Evolutionary conservation across 495 filamentous ascomycete species (phyloP), one percentile per base, ranked within the genome.

Genomic region (Hypoxylon perforatum): DNA sequence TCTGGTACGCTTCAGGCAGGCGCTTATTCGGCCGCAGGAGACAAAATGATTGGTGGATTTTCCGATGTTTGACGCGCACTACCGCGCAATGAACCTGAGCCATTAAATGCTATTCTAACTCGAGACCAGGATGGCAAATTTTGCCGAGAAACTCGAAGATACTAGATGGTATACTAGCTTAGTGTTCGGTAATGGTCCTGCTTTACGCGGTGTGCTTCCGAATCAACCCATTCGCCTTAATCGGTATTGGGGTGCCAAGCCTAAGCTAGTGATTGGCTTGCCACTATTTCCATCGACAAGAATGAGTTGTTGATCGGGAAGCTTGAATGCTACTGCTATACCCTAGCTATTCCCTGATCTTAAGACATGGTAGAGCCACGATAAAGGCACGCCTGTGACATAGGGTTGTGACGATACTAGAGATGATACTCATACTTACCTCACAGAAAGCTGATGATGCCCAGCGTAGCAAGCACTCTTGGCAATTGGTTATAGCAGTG

Each of bases 11-110:
- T 28, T 42, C 30, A 41, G 45, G 44, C 38, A 59, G 51, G 61
- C 66, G 66, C 65, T 64, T 69, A 69, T 61, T 60, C 14, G 38
- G 33, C 46, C 39, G 44, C 38, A 41, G 17, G 22, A 10, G 30
- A 10, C 38, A 45, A 41, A 23, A 22, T 57, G 14, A 65, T 69
- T 69, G 61, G 66, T 17, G 3, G 39, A 4, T 25, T 69, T 63
- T 22, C 55, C 7, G 30, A 15, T 1, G 12, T 28, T 50, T 50
- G 23, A 35, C 47, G 56, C 61, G 55, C 47, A 49, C 60, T 63
- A 25, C 35, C 54, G 65, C 65, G 50, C n/a, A n/a, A 9, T 17
- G 11, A 47, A 15, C 25, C 15, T 28, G 46, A 21, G 15, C 23
- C 19, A 25, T 14, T 21, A 39, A 45, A 12, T 25, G 10, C 6